Percentiles rank a stretch among this genome's conserved stretches.
phyloP scores from a whole-genome alignment of 805 yeast species.

The Pichia paraexigua region DNA sequence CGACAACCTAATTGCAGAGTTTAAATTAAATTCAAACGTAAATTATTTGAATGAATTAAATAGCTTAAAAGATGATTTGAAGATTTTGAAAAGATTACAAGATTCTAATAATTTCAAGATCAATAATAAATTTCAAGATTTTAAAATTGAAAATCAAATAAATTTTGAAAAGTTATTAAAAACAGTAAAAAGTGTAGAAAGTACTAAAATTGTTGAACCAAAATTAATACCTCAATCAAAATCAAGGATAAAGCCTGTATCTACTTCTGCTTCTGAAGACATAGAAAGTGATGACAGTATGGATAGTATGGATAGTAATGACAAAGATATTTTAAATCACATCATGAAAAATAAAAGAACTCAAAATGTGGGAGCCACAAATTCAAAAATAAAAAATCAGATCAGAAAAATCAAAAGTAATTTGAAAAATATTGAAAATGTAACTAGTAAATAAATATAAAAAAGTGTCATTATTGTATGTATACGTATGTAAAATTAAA shows the following conservation, averaged over 20 bases:
- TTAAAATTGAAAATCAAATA: not conserved
- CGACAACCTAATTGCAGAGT: not conserved
- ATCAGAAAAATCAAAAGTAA: conserved; percentile 1
- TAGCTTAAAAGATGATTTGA: not conserved
- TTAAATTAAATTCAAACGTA: not conserved
- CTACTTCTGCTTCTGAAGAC: not conserved
- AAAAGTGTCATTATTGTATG: not conserved
- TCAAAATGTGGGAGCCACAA: not conserved
- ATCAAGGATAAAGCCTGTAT: not conserved
- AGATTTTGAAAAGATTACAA: not conserved
- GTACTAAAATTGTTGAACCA: not conserved
- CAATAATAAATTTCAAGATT: not conserved
- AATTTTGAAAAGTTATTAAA: not conserved
- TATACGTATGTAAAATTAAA: not conserved
- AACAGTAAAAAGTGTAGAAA: not conserved
- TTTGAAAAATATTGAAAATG: conserved; percentile 2
- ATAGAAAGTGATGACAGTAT: not conserved
- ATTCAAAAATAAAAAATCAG: not conserved
- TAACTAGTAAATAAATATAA: not conserved
- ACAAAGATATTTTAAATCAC: conserved; percentile 3
- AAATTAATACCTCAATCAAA: not conserved
- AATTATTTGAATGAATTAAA: not conserved
- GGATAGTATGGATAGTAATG: conserved; percentile 8
- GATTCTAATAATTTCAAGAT: not conserved
- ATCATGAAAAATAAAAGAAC: conserved; percentile 1